Percentiles rank a stretch among this genome's conserved stretches.
Conservation (phyloP, 2,329 filamentous ascomycete genomes). For the Apiospora pterosperma region DNA sequence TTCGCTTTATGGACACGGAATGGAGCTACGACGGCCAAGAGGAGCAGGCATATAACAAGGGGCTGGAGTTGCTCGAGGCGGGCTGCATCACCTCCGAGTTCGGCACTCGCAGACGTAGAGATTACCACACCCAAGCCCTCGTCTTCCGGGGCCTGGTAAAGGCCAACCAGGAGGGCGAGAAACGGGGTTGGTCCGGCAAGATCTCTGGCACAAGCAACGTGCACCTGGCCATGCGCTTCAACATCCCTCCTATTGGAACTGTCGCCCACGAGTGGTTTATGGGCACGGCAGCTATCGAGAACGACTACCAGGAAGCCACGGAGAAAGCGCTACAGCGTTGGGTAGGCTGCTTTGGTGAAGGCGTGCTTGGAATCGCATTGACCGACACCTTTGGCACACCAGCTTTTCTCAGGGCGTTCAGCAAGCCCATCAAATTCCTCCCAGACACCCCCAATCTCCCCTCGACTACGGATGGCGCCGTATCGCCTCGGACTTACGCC, state of each 20-base stretch:
- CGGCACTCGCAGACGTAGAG: slow-evolving; percentile 80
- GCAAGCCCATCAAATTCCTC: slow-evolving; percentile 53
- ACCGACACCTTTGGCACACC: slow-evolving; percentile 96
- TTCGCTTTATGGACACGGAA: slow-evolving; percentile 91
- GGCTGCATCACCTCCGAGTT: slow-evolving; percentile 94
- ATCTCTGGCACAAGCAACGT: slow-evolving; percentile 93
- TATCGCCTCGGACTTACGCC: slow-evolving; percentile 64
- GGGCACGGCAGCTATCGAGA: slow-evolving; percentile 88
- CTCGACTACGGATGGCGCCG: slow-evolving; percentile 38
- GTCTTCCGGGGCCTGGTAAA: slow-evolving; percentile 83
- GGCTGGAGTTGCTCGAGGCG: slow-evolving; percentile 68
- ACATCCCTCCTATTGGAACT: slow-evolving; percentile 80
- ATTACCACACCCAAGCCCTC: slow-evolving; percentile 92
- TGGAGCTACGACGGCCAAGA: slow-evolving; percentile 89
- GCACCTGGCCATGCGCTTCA: slow-evolving; percentile 92
- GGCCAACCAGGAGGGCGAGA: slow-evolving; percentile 68
- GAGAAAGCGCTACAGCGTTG: slow-evolving; percentile 83
- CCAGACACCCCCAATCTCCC: slow-evolving; percentile 34
- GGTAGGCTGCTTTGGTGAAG: slow-evolving; percentile 86
- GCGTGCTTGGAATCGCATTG: slow-evolving; percentile 79
- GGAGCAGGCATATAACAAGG: slow-evolving; percentile 80
- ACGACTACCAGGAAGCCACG: slow-evolving; percentile 81
- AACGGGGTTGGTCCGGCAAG: slow-evolving; percentile 65
- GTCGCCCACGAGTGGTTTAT: slow-evolving; percentile 99
- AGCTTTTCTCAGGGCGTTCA: slow-evolving; percentile 82